Evolutionary conservation across 1,139 yeast genomes (phyloP), one percentile per base, ranked within the genome.

Genomic region (Yamadazyma songkhlaensis): DNA sequence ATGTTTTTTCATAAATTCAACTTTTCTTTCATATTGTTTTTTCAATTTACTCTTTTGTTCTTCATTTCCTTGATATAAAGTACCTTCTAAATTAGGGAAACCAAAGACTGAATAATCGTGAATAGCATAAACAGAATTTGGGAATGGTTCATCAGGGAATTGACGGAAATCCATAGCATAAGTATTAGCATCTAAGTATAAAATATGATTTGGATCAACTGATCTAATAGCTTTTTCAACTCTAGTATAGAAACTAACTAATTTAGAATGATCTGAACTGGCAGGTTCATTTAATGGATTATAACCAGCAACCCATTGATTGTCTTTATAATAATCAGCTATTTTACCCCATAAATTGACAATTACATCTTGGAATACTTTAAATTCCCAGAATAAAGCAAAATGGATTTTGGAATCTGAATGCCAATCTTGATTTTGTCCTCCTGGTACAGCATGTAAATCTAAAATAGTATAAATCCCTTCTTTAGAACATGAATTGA

Each of bases 381-480:
- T 63, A 53, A 67, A 71, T 23, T 67, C 69, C 73, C 75, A 71
- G 49, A 71, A 70, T 25, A 67, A 42, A 2, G 76, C 59, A 48
- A 63, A 59, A 52, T 69, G 73, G 42, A 64, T 55, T 5, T 62
- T 65, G 3, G 71, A 60, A 50, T 71, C 77, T 31, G 62, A 51
- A 46, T 71, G 77, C 77, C 76, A 71, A 49, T 67, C 75, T 50
- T 70, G 76, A 48, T 67, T 69, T 49, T 70, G 75, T 13, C 76
- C 76, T 20, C 76, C 76, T 9, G 76, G 76, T 20, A 57, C 61
- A 9, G 75, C 59, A 45, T 71, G 76, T 31, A 71, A 60, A 44
- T 71, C 77, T 35, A 71, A 60, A 38, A 70, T 59, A 28, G 72
- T 65, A 47, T 70, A 71, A 36, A 71, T 63, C 4, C 65, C 64